Percentiles rank a stretch among this genome's conserved stretches.
These are phyloP conservation scores for Amylocystis lapponica DNA, from an alignment of 768 basidiomycete genomes.

Conservation along the genomic window DNA sequence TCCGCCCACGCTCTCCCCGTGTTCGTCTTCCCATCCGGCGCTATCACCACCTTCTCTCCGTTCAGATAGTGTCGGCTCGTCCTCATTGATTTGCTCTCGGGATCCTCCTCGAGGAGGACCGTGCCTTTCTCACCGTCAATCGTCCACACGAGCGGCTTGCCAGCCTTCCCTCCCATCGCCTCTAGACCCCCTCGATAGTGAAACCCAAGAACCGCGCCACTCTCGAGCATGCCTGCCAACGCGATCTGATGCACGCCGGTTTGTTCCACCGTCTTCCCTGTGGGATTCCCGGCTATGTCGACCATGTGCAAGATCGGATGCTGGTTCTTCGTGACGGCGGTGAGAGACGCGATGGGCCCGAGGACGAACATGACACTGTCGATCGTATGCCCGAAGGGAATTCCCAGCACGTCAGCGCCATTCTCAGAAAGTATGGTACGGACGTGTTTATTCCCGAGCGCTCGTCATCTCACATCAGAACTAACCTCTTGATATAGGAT, in stretches of 20 bases:
- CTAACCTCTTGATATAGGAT: too few species aligned
- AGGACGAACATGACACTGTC: slow-evolving; percentile 25
- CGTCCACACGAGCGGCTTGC: slow-evolving; percentile 23
- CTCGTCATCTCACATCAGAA: too few species aligned
- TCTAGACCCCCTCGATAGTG: slow-evolving; percentile 21
- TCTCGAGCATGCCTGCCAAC: slow-evolving; percentile 24
- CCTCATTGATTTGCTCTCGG: too few species aligned
- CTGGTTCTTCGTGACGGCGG: slow-evolving; percentile 20
- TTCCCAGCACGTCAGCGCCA: slow-evolving; percentile 23
- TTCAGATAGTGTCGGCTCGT: slow-evolving; percentile 30
- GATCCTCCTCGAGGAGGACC: slow-evolving; percentile 23
- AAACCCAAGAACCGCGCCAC: slow-evolving; percentile 26
- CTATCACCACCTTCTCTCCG: slow-evolving; percentile 20
- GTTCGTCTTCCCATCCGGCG: slow-evolving; percentile 4
- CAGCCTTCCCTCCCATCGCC: slow-evolving; percentile 16
- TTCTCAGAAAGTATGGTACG: too few species aligned
- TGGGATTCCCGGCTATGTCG: slow-evolving; percentile 21
- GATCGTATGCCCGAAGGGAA: slow-evolving; percentile 26
- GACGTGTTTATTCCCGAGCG: too few species aligned
- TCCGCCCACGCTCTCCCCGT: slow-evolving; percentile 17
- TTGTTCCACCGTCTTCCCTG: slow-evolving; percentile 17
- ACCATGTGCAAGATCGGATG: slow-evolving; percentile 24
- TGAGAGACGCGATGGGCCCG: slow-evolving; percentile 26
- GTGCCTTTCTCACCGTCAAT: slow-evolving; percentile 31
- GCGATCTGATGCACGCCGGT: slow-evolving; percentile 23